Evolutionary conservation across 345 rosid species (phyloP), one percentile per base, ranked within the genome.

Genomic region (Hypericum androsaemum): DNA sequence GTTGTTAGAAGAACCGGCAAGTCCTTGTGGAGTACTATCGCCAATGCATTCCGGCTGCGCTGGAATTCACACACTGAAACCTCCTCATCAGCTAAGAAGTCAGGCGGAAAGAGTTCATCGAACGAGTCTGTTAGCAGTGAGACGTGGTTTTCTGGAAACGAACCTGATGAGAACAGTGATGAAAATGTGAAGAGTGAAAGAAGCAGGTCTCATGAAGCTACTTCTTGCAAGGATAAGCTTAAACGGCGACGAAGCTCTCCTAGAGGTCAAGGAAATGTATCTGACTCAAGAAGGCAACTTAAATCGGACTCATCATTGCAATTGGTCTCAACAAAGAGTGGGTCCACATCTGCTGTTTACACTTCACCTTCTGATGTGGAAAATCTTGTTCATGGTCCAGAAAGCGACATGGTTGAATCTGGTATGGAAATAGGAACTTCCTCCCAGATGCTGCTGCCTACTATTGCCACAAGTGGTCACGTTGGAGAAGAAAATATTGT

Each of bases 61-160:
- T 88, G 89, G 95, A 74, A 75, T 60, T 66, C 95, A 38, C 94
- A 50, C 57, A 55, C 72, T 64, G 89, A 79, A 71, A 75, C 69
- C 50, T 64, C 81, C 15, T 76, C 59, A 52, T 75, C 86, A 54
- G 68, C 72, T 67, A 53, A 61, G 47, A 76, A 50, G 58, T 74
- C 80, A 2, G 73, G 73, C 47, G 77, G 65, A 65, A 88, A 75
- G 75, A 73, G 69, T 77, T 74, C 79, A 22, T 73, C 94, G 22
- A 64, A 62, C 65, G 94, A 74, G 59, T 85, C 96, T 55, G 70
- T 61, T 56, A 63, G 74, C 37, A 80, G 82, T 53, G 95, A 77
- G 50, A 62, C 86, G 39, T 85, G 86, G 88, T 80, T 92, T 73
- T 92, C 96, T 63, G 95, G 94, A 39, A 89, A 38, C 69, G 98